These are phyloP conservation scores for Manihot esculenta DNA, from an alignment of 441 rosid species.

Conservation along the genomic window DNA sequence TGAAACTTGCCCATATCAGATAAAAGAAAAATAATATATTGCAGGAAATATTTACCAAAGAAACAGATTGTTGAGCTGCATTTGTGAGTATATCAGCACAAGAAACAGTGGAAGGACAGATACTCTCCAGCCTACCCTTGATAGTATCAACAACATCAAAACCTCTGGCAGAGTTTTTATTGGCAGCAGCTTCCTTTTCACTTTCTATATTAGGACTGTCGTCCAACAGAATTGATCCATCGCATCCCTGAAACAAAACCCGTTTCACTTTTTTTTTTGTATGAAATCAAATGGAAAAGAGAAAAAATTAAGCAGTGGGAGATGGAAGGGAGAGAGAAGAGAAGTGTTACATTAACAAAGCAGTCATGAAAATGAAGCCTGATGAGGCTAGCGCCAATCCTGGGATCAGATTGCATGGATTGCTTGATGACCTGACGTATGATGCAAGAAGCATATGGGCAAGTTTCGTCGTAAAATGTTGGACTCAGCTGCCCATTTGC, in stretches of 20 bases:
- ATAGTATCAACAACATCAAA: constrained; percentile 65
- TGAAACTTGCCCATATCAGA: too few relatives aligned
- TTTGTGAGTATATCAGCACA: constrained; percentile 76
- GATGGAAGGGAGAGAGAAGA: too few relatives aligned
- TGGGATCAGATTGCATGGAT: constrained; percentile 40
- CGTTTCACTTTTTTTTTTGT: too few relatives aligned
- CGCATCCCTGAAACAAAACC: constrained; percentile 54
- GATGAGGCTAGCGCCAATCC: constrained; percentile 63
- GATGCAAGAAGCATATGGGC: constrained; percentile 43
- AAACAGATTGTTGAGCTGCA: constrained; percentile 62
- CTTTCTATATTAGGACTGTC: constrained; percentile 40
- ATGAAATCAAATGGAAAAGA: too few relatives aligned
- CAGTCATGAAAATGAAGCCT: constrained; percentile 83
- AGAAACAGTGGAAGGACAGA: constrained; percentile 64
- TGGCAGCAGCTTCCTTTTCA: constrained; percentile 43
- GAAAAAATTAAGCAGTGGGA: too few relatives aligned
- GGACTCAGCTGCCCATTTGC: constrained; percentile 45
- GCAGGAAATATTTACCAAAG: constrained; percentile 34
- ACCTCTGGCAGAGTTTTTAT: constrained; percentile 49
- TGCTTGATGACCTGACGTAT: constrained; percentile 33
- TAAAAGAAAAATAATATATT: too few relatives aligned
- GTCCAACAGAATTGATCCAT: constrained; percentile 62
- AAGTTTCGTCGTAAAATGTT: constrained; percentile 44
- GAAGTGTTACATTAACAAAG: constrained; percentile 55
- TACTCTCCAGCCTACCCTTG: constrained; percentile 50